Evolutionary conservation across 2,329 filamentous ascomycete species (phyloP), one percentile per base, ranked within the genome.

Genomic region (Verticillium nonalfalfae): DNA sequence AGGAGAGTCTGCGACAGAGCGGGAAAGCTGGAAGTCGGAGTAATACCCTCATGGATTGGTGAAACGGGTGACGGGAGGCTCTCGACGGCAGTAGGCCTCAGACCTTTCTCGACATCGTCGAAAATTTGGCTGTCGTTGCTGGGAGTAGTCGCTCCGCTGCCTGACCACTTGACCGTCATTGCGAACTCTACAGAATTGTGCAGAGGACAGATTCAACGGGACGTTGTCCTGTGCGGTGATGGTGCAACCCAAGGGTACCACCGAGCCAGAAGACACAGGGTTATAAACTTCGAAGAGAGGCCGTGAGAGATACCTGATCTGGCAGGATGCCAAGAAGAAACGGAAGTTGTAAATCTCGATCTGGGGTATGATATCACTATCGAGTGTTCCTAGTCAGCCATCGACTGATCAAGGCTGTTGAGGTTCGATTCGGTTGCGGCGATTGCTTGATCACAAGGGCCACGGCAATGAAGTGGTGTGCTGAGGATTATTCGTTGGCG

Each of bases 51-150:
- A 64, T 72, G 68, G 26, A 74, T 66, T 7, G 71, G 72, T 33
- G 73, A 74, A 9, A 65, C 59, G 15, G 69, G 68, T 1, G 66
- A 67, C 5, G 62, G 52, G 55, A 59, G 18, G 40, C 63, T 64
- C n/a, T 71, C 66, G 58, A 70, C 62, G 34, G 66, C 60, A 64
- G 60, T 69, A 61, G 71, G 70, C 63, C 69, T 72, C 21, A 75
- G 57, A 15, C 73, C 72, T 67, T 75, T 75, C 62, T 76, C 74
- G n/a, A 71, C 69, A 61, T 73, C 72, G 55, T 72, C 69, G 60
- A 66, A 63, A 59, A 68, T 68, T 59, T 64, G 59, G 13, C 35
- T 60, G 35, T 26, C 50, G 36, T 31, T 33, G 21, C 55, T 35
- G 14, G 55, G 59, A 15, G 55, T 56, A 35, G 59, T 60, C n/a